These are phyloP conservation scores for Elongisporangium prolatum DNA, from an alignment of 352 stramenopile species.

Conservation along the genomic window DNA sequence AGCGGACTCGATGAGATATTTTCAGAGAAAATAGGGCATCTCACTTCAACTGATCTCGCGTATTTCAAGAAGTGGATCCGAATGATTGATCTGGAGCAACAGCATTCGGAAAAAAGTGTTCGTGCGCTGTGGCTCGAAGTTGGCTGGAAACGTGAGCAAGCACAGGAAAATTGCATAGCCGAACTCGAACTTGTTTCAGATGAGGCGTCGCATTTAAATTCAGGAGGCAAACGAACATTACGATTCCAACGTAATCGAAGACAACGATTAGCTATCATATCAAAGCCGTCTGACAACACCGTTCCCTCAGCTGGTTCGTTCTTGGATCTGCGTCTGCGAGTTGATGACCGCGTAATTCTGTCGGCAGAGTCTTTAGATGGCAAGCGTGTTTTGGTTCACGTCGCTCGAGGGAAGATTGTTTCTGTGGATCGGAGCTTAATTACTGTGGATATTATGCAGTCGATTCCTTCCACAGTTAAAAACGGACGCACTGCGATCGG, in stretches of 20 bases:
- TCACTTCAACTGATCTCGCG: conserved; percentile 36
- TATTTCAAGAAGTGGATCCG: conserved; percentile 79
- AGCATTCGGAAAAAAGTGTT: conserved; percentile 62
- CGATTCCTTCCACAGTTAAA: conserved; percentile 53
- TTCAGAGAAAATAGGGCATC: conserved; percentile 44
- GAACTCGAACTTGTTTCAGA: conserved; percentile 46
- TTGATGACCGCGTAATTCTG: conserved; percentile 71
- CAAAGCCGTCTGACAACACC: neutral
- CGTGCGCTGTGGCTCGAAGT: conserved; percentile 63
- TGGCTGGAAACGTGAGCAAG: conserved; percentile 50
- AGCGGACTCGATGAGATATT: conserved; percentile 74
- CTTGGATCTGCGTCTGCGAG: conserved; percentile 48
- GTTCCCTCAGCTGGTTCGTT: conserved; percentile 19
- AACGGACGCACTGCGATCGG: conserved; percentile 56
- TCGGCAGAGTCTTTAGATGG: conserved; percentile 68
- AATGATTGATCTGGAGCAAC: conserved; percentile 72
- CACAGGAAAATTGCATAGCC: conserved; percentile 52
- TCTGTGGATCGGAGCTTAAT: conserved; percentile 43
- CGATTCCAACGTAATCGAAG: conserved; percentile 48
- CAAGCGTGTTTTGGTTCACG: conserved; percentile 57
- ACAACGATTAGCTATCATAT: conserved; percentile 8
- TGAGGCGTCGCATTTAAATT: conserved; percentile 22
- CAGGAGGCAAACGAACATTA: conserved; percentile 31
- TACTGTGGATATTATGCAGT: conserved; percentile 48
- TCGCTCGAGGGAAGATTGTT: conserved; percentile 44